phyloP scores from a whole-genome alignment of 257 asterid species.

The Ilex asprella region DNA sequence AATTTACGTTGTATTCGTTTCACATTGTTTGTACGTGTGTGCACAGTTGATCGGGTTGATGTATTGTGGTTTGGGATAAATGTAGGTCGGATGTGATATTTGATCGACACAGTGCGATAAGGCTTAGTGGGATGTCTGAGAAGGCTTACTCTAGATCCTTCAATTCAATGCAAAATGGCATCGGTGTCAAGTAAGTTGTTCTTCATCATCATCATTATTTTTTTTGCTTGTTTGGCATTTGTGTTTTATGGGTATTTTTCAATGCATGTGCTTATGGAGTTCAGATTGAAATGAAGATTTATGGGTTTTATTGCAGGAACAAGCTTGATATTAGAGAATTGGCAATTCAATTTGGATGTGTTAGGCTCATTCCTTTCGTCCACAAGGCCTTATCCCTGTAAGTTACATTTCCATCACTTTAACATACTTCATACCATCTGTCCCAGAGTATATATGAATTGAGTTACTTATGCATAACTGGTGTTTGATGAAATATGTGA shows the following conservation, averaged over 20 bases:
- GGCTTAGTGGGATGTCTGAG: constrained; percentile 83
- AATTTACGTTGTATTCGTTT: too few species aligned
- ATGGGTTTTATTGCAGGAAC: constrained; percentile 37
- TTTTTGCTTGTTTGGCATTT: background rate
- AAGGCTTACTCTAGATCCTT: constrained; percentile 83
- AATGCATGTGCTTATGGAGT: constrained; percentile 1
- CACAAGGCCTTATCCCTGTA: constrained; percentile 65
- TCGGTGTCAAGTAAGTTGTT: constrained; percentile 69
- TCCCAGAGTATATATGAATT: too few species aligned
- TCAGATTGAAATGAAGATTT: too few species aligned
- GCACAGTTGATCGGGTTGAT: background rate
- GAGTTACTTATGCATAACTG: background rate
- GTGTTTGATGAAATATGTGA: background rate
- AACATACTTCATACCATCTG: too few species aligned
- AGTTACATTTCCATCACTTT: constrained; percentile 17
- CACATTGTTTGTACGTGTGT: too few species aligned
- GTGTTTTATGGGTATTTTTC: background rate
- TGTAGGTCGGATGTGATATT: constrained; percentile 70
- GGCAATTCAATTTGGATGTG: constrained; percentile 88
- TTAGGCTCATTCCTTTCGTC: constrained; percentile 74
- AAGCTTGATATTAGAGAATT: constrained; percentile 82
- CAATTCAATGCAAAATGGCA: constrained; percentile 86
- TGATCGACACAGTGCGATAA: constrained; percentile 69
- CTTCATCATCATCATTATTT: background rate
- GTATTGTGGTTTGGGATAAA: background rate